Conservation (phyloP, 2,329 filamentous ascomycete genomes). For the Diplocarpon mali region DNA sequence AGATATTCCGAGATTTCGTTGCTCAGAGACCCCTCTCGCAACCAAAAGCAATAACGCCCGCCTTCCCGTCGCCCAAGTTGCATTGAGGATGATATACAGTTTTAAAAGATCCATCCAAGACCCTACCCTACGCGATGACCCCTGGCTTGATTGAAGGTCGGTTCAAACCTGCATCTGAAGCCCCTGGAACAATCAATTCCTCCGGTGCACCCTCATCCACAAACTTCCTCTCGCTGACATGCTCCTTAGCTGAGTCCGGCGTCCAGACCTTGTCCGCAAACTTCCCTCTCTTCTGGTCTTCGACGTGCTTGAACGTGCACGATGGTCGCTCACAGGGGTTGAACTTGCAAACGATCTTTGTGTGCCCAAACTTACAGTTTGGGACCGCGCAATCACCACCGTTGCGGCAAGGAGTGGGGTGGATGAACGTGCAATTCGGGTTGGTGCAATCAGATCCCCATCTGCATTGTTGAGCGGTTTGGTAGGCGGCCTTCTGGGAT, state of each 20-base stretch:
- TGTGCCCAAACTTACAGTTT: slow-evolving; percentile 84
- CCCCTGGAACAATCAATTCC: slow-evolving; percentile 28
- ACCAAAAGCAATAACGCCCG: slow-evolving; percentile 8
- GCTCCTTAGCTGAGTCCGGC: slow-evolving; percentile 44
- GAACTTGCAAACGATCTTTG: slow-evolving; percentile 76
- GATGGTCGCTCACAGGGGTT: slow-evolving; percentile 82
- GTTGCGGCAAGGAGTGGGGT: slow-evolving; percentile 79
- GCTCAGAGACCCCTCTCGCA: neutral
- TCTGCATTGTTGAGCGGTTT: slow-evolving; percentile 77
- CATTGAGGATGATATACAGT: slow-evolving; percentile 12
- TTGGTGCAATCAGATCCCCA: slow-evolving; percentile 92
- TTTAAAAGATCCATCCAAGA: slow-evolving; percentile 1
- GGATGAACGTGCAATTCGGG: slow-evolving; percentile 75
- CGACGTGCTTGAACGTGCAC: slow-evolving; percentile 82
- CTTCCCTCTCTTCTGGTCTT: slow-evolving; percentile 72
- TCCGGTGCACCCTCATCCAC: slow-evolving; percentile 60
- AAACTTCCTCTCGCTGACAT: slow-evolving; percentile 85
- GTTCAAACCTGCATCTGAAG: slow-evolving; percentile 10
- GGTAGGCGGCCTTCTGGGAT: slow-evolving; percentile 65
- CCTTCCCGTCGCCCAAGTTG: neutral
- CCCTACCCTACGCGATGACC: slow-evolving; percentile 18
- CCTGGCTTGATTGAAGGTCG: slow-evolving; percentile 9
- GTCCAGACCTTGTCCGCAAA: slow-evolving; percentile 91
- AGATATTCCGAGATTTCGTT: slow-evolving; percentile 1
- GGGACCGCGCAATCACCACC: slow-evolving; percentile 74